Percentiles rank a stretch among this genome's conserved stretches.
Evolutionary conservation across 495 filamentous ascomycete species (phyloP).

Genomic region (Tuber calosporum): DNA sequence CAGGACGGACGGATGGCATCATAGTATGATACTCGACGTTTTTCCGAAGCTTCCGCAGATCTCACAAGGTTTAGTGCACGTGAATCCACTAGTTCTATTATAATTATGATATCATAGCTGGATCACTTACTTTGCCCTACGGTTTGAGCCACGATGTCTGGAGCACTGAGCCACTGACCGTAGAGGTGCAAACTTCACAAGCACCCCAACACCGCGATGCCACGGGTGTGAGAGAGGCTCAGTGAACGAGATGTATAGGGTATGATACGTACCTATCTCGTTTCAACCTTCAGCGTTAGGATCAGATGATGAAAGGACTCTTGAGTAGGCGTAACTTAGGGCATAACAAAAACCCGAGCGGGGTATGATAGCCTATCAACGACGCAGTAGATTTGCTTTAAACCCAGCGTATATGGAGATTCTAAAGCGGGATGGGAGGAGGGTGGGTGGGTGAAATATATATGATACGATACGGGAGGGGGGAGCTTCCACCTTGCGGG

Average conservation of each 20-base stretch:
- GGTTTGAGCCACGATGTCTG: neutral
- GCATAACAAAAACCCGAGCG: neutral
- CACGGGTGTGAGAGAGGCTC: neutral
- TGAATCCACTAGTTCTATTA: neutral
- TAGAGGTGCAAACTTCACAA: neutral
- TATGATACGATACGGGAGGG: neutral
- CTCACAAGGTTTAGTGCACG: neutral
- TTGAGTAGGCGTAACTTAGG: neutral
- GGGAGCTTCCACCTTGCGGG: neutral
- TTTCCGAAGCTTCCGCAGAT: neutral
- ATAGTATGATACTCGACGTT: neutral
- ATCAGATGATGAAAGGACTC: neutral
- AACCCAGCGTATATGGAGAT: neutral
- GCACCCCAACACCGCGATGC: neutral
- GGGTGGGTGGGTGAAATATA: neutral
- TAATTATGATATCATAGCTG: neutral
- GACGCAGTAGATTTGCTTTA: neutral
- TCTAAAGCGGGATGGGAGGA: neutral
- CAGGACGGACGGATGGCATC: too few relatives aligned
- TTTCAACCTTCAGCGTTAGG: neutral
- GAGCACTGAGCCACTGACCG: neutral
- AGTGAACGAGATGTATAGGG: neutral
- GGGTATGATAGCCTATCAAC: neutral
- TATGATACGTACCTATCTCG: neutral
- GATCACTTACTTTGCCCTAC: neutral